phyloP scores from a whole-genome alignment of 2,329 filamentous ascomycete species.

The Alternaria brassicae region DNA sequence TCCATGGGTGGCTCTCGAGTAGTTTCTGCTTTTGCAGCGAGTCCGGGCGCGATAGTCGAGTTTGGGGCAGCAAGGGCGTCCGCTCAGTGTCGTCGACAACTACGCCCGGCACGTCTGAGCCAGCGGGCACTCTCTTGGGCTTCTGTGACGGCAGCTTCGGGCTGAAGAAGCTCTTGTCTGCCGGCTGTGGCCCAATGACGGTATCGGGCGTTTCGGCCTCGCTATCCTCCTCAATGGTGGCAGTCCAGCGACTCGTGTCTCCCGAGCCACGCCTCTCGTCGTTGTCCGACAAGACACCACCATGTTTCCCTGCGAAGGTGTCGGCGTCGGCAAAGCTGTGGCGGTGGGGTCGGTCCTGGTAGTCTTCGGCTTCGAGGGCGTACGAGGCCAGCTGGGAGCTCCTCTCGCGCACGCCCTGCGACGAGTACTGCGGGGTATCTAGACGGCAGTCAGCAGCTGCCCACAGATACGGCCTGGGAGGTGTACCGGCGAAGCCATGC shows the following conservation, averaged over 20 bases:
- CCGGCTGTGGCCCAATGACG: constrained; percentile 30
- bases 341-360: constrained; percentile 35
- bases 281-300: constrained; percentile 25
- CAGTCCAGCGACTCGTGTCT: constrained; percentile 51
- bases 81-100: constrained; percentile 43
- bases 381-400: constrained; percentile 87
- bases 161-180: constrained; percentile 35
- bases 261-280: constrained; percentile 35
- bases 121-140: constrained; percentile 3
- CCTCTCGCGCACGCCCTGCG: constrained; percentile 79
- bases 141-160: constrained; percentile 13
- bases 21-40: constrained; percentile 25
- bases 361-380: constrained; percentile 62
- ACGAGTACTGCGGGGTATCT: constrained; percentile 76
- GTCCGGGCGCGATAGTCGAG: constrained; percentile 37
- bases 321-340: constrained; percentile 39
- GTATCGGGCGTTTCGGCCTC: constrained; percentile 63
- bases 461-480: too few species aligned
- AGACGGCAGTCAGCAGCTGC: constrained; percentile 49
- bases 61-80: constrained; percentile 50
- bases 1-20: constrained; percentile 12
- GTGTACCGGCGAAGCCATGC: constrained; percentile 65
- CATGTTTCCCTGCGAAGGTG: constrained; percentile 22
- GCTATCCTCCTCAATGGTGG: constrained; percentile 67
- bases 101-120: constrained; percentile 26